A percentile compares a stretch with the other conserved stretches of the same genome.
Evolutionary conservation across 371 early-diverging fungal species (phyloP).

Genomic region (Zychaea mexicana): DNA sequence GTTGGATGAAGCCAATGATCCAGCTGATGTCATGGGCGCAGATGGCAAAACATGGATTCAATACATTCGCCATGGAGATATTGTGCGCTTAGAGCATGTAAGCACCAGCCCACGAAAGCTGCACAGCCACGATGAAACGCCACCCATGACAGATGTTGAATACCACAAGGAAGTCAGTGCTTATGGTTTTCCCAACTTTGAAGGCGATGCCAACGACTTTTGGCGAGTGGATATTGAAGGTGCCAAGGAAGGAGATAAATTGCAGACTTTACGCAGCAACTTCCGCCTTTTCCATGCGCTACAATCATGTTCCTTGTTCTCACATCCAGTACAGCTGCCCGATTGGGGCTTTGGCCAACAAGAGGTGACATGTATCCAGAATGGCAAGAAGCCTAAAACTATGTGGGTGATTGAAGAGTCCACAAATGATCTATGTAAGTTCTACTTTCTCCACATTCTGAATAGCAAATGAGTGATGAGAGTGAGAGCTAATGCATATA

Average conservation of each 20-base stretch:
- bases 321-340: slow-evolving; percentile 83
- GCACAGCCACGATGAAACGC: slow-evolving; percentile 53
- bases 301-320: slow-evolving; percentile 78
- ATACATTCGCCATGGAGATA: slow-evolving; percentile 58
- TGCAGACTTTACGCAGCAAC: slow-evolving; percentile 66
- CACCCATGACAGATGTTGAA: slow-evolving; percentile 85
- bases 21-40: slow-evolving; percentile 41
- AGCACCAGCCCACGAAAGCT: slow-evolving; percentile 43
- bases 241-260: slow-evolving; percentile 41
- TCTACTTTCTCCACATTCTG: neutral
- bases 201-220: slow-evolving; percentile 66
- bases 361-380: slow-evolving; percentile 87
- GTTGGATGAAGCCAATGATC: slow-evolving; percentile 44
- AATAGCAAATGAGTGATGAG: no score
- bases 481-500: neutral
- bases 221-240: slow-evolving; percentile 72
- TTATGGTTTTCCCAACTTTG: slow-evolving; percentile 57
- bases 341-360: slow-evolving; percentile 97
- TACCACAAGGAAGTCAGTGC: slow-evolving; percentile 85
- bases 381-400: slow-evolving; percentile 63
- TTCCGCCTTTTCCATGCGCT: slow-evolving; percentile 78
- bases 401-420: slow-evolving; percentile 69
- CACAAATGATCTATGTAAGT: slow-evolving; percentile 48
- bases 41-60: slow-evolving; percentile 38
- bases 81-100: slow-evolving; percentile 61